These are phyloP conservation scores for Sporobolomyces pararoseus DNA, from an alignment of 768 basidiomycete genomes.

Conservation along the genomic window DNA sequence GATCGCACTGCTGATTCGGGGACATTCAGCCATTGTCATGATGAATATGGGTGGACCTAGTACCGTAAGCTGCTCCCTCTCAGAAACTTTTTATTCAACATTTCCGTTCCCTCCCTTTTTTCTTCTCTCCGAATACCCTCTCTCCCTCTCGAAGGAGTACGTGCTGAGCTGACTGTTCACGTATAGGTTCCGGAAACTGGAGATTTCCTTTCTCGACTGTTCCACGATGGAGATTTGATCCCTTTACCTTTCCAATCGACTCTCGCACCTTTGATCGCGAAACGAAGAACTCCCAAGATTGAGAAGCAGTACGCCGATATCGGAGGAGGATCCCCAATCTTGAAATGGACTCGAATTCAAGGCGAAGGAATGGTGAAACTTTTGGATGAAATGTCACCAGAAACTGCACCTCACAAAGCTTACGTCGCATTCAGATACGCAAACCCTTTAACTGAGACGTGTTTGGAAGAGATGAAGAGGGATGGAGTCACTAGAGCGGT, in stretches of 20 bases:
- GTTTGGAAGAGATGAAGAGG: conserved; percentile 72
- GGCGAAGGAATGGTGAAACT: conserved; percentile 84
- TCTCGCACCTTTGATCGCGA: conserved; percentile 83
- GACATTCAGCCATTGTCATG: conserved; percentile 73
- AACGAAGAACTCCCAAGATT: conserved; percentile 81
- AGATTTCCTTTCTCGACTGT: conserved; percentile 86
- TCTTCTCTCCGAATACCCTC: too few relatives aligned
- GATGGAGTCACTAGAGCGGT: conserved; percentile 90
- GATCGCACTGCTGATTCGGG: too few relatives aligned
- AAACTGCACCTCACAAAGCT: conserved; percentile 87
- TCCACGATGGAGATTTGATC: conserved; percentile 87
- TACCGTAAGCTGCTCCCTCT: conserved; percentile 1
- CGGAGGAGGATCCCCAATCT: conserved; percentile 94
- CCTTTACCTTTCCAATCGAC: conserved; percentile 86
- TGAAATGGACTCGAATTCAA: conserved; percentile 80
- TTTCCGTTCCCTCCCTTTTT: too few relatives aligned
- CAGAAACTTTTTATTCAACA: not conserved
- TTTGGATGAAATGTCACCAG: conserved; percentile 89
- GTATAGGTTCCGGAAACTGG: conserved; percentile 84
- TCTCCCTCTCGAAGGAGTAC: not conserved
- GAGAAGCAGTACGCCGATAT: conserved; percentile 91
- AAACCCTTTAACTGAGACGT: conserved; percentile 76
- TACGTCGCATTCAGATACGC: conserved; percentile 95
- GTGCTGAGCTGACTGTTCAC: not conserved
- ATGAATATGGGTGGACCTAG: conserved; percentile 96